A percentile compares a stretch with the other conserved stretches of the same genome.
phyloP scores from a whole-genome alignment of 208 protist genomes.

The Angomonas deanei region DNA sequence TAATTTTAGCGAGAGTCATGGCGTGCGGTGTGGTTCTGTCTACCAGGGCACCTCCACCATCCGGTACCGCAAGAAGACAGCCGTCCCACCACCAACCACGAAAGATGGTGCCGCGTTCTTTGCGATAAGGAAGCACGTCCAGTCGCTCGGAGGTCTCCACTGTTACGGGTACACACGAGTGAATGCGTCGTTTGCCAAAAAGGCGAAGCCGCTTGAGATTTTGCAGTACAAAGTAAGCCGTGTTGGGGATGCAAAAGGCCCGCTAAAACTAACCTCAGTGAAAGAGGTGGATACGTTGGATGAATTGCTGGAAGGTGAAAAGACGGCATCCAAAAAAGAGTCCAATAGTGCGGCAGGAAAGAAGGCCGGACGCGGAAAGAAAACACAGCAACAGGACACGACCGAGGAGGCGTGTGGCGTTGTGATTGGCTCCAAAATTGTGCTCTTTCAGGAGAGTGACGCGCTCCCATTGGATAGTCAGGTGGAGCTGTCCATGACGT shows the following conservation, averaged over 20 bases:
- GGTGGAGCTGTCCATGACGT: constrained; percentile 44
- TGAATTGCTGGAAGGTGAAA: neutral
- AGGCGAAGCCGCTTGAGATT: constrained; percentile 26
- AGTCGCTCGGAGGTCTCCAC: constrained; percentile 26
- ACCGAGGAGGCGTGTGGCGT: neutral
- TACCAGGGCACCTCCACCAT: constrained; percentile 54
- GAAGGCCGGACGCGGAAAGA: neutral
- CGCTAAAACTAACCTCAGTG: neutral
- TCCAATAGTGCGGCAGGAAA: no score
- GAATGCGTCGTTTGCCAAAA: constrained; percentile 10
- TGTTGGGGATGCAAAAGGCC: neutral
- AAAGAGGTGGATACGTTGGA: neutral
- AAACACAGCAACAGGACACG: constrained; percentile 1
- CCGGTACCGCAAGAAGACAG: constrained; percentile 26
- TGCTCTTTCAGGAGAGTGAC: constrained; percentile 38
- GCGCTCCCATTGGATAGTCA: constrained; percentile 23
- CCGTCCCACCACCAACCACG: neutral
- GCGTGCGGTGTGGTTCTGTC: constrained; percentile 18
- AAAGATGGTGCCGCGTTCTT: constrained; percentile 19
- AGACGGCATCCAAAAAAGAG: neutral
- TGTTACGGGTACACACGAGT: constrained; percentile 42
- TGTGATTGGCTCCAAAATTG: constrained; percentile 37
- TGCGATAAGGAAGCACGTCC: neutral
- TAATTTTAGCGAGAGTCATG: constrained; percentile 1
- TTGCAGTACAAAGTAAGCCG: constrained; percentile 32